Percentiles rank a stretch among this genome's conserved stretches.
These are phyloP conservation scores for Apostasia ramifera DNA, from an alignment of 106 monocot genomes.

Conservation along the genomic window DNA sequence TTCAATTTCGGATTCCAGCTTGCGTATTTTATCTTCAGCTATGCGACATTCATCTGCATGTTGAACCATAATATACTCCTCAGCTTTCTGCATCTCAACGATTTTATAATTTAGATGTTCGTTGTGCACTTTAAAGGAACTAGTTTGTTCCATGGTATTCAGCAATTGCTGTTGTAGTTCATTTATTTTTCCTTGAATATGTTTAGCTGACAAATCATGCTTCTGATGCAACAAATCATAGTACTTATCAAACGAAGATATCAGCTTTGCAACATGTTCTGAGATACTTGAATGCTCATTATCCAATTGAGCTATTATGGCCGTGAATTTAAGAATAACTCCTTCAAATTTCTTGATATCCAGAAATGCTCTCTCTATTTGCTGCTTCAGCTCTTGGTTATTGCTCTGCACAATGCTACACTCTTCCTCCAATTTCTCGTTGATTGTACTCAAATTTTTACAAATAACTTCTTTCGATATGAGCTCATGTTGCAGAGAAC, in stretches of 20 bases:
- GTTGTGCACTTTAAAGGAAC: slow-evolving; percentile 33
- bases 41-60: slow-evolving; percentile 91
- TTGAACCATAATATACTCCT: slow-evolving; percentile 87
- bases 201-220: slow-evolving; percentile 34
- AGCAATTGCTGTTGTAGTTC: slow-evolving; percentile 38
- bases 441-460: slow-evolving; percentile 28
- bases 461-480: slow-evolving; percentile 49
- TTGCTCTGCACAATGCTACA: slow-evolving; percentile 36
- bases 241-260: slow-evolving; percentile 36
- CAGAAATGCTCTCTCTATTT: slow-evolving; percentile 26
- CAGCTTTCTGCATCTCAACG: slow-evolving; percentile 68
- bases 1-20: slow-evolving; percentile 49
- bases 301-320: slow-evolving; percentile 49
- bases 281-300: slow-evolving; percentile 38
- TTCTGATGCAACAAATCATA: slow-evolving; percentile 48
- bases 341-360: slow-evolving; percentile 43
- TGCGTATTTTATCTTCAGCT: slow-evolving; percentile 64
- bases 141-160: slow-evolving; percentile 31
- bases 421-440: slow-evolving; percentile 49
- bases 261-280: slow-evolving; percentile 30
- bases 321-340: slow-evolving; percentile 23
- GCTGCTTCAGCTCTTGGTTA: slow-evolving; percentile 40
- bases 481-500: slow-evolving; percentile 35
- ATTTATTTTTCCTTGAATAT: slow-evolving; percentile 46
- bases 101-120: slow-evolving; percentile 41